These are phyloP conservation scores for Gilbertella persicaria DNA, from an alignment of 371 early-diverging fungal genomes.

Conservation along the genomic window DNA sequence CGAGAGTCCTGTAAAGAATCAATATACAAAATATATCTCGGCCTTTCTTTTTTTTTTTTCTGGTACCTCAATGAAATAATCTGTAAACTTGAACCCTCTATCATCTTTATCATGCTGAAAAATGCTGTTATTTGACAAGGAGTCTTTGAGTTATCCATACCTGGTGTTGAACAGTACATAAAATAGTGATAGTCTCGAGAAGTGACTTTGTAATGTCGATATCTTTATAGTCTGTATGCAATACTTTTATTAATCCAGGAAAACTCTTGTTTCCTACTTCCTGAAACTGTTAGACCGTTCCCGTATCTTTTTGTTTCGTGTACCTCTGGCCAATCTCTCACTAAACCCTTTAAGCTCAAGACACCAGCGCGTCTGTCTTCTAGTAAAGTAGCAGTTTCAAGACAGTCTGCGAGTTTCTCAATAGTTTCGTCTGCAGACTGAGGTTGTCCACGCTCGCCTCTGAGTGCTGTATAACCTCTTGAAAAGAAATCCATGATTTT, in stretches of 20 bases:
- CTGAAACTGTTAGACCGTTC: conserved; percentile 37
- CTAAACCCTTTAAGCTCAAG: conserved; percentile 82
- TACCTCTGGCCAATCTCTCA: conserved; percentile 67
- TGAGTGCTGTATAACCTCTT: conserved; percentile 75
- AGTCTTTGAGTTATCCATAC: conserved; percentile 10
- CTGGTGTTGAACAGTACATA: conserved; percentile 64
- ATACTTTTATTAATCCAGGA: conserved; percentile 68
- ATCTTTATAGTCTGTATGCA: conserved; percentile 81
- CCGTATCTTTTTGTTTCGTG: not conserved
- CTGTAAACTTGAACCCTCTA: conserved; percentile 48
- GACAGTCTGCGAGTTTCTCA: conserved; percentile 84
- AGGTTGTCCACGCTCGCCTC: conserved; percentile 77
- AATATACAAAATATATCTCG: not conserved
- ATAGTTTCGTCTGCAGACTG: conserved; percentile 86
- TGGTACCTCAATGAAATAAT: conserved; percentile 52
- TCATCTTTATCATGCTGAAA: conserved; percentile 43
- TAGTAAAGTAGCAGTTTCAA: conserved; percentile 77
- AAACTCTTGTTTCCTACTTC: conserved; percentile 85
- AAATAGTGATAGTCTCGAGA: conserved; percentile 79
- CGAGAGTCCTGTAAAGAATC: conserved; percentile 55
- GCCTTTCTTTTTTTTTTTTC: not conserved
- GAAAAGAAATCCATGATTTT: conserved; percentile 78
- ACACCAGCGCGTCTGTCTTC: conserved; percentile 92
- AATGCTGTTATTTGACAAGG: not conserved
- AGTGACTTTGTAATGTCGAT: conserved; percentile 81